Evolutionary conservation across 768 basidiomycete genomes (phyloP).

Genomic region (Amanita thiersii): DNA sequence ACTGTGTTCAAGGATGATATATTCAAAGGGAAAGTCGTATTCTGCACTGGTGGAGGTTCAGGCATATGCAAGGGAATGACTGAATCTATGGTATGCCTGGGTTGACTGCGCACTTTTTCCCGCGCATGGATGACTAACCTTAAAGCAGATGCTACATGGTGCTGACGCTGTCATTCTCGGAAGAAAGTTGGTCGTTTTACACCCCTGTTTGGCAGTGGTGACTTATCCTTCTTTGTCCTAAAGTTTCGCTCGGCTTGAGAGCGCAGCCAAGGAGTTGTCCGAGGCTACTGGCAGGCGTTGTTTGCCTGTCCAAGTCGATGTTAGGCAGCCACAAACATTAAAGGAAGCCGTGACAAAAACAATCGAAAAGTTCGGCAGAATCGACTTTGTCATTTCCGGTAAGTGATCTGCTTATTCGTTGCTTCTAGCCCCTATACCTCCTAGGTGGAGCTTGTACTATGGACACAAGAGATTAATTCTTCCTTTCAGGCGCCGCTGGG

Average conservation of each 20-base stretch:
- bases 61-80: constrained; percentile 92
- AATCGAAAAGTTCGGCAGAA: constrained; percentile 70
- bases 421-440: not conserved
- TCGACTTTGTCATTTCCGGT: constrained; percentile 97
- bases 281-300: constrained; percentile 63
- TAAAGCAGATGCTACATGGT: constrained; percentile 70
- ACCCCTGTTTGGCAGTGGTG: constrained; percentile 1
- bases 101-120: not conserved
- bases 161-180: constrained; percentile 78
- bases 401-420: constrained; percentile 15
- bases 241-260: constrained; percentile 64
- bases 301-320: constrained; percentile 72
- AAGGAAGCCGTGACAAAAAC: constrained; percentile 69
- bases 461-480: constrained; percentile 2
- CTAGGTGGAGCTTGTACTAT: not conserved
- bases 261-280: constrained; percentile 65
- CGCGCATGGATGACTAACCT: not conserved
- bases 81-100: constrained; percentile 55
- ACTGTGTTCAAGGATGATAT: constrained; percentile 69
- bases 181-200: constrained; percentile 54
- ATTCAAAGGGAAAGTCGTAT: constrained; percentile 85
- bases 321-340: constrained; percentile 67
- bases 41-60: constrained; percentile 88
- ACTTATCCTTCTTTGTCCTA: constrained; percentile 4
- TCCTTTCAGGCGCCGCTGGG: constrained; percentile 73